phyloP scores from a whole-genome alignment of 257 asterid genomes.

The Jacaranda copaia region DNA sequence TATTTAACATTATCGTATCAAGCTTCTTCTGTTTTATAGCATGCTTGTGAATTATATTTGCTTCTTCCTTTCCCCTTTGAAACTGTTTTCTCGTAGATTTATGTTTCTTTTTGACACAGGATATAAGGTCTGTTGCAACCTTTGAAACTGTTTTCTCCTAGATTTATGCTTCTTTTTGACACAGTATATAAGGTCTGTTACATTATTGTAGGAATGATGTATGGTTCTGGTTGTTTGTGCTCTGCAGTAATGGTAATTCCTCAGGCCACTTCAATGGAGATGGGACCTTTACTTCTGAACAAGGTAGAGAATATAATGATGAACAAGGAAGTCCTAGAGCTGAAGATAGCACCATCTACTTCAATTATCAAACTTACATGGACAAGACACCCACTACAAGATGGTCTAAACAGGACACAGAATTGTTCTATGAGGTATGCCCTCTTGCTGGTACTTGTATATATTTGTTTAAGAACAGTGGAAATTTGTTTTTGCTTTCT shows the following conservation, averaged over 20 bases:
- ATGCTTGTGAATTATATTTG: slow-evolving; percentile 25
- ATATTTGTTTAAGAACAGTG: not conserved
- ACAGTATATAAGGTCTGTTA: not conserved
- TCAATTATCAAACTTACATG: slow-evolving; percentile 87
- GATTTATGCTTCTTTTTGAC: slow-evolving; percentile 14
- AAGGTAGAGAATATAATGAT: slow-evolving; percentile 51
- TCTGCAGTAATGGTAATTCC: slow-evolving; percentile 59
- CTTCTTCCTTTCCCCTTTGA: slow-evolving; percentile 8
- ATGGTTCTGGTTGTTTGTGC: slow-evolving; percentile 32
- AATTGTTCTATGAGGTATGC: slow-evolving; percentile 83
- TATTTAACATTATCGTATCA: slow-evolving; percentile 4
- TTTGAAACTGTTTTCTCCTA: not conserved
- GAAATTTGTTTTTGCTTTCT: slow-evolving; percentile 12
- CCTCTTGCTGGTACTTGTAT: slow-evolving; percentile 11
- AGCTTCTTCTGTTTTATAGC: not conserved
- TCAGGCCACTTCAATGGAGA: slow-evolving; percentile 49
- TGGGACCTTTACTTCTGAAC: slow-evolving; percentile 43
- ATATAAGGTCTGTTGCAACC: not conserved
- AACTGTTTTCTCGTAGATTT: not conserved
- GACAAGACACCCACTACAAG: slow-evolving; percentile 63
- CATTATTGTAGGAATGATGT: slow-evolving; percentile 10
- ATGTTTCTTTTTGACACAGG: slow-evolving; percentile 11
- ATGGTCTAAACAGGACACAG: slow-evolving; percentile 93
- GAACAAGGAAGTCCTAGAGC: slow-evolving; percentile 45
- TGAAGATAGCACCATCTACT: slow-evolving; percentile 56